These are phyloP conservation scores for Vicia villosa DNA, from an alignment of 306 rosid species.

Conservation along the genomic window DNA sequence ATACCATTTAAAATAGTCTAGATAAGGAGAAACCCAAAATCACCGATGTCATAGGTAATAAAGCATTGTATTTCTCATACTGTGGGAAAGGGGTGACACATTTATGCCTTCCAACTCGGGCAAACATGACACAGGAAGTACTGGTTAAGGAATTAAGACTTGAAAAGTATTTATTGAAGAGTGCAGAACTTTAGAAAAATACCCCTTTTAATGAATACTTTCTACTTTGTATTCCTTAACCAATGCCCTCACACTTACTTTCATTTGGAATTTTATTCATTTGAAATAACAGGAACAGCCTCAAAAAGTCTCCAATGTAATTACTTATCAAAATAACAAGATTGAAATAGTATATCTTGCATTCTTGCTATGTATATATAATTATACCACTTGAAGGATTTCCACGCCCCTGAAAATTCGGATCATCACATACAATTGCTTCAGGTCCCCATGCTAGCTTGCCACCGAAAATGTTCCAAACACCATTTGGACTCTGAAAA, in stretches of 20 bases:
- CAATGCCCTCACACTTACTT: background rate
- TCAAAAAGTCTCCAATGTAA: slow-evolving; percentile 10
- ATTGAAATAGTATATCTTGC: background rate
- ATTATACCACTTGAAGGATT: slow-evolving; percentile 72
- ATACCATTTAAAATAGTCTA: slow-evolving; percentile 32
- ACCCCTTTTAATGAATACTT: background rate
- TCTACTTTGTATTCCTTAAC: background rate
- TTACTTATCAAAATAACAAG: slow-evolving; percentile 13
- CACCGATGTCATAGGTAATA: slow-evolving; percentile 11
- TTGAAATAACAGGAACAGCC: slow-evolving; percentile 24
- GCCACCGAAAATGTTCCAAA: slow-evolving; percentile 87
- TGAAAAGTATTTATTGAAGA: background rate
- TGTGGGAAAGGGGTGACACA: slow-evolving; percentile 27
- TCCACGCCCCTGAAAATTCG: slow-evolving; percentile 76
- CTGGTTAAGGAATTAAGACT: background rate
- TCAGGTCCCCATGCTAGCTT: slow-evolving; percentile 82
- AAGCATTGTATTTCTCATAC: background rate
- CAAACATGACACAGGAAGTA: slow-evolving; percentile 4
- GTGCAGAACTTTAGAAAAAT: background rate
- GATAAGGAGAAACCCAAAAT: slow-evolving; percentile 16
- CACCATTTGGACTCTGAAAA: slow-evolving; percentile 75
- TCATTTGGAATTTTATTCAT: slow-evolving; percentile 15
- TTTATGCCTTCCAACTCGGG: slow-evolving; percentile 16
- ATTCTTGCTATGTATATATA: background rate
- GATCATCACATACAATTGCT: slow-evolving; percentile 84